A percentile compares a stretch with the other conserved stretches of the same genome.
Evolutionary conservation across 2,329 filamentous ascomycete genomes (phyloP).

Genomic region (Ascochyta clinopodiicola): DNA sequence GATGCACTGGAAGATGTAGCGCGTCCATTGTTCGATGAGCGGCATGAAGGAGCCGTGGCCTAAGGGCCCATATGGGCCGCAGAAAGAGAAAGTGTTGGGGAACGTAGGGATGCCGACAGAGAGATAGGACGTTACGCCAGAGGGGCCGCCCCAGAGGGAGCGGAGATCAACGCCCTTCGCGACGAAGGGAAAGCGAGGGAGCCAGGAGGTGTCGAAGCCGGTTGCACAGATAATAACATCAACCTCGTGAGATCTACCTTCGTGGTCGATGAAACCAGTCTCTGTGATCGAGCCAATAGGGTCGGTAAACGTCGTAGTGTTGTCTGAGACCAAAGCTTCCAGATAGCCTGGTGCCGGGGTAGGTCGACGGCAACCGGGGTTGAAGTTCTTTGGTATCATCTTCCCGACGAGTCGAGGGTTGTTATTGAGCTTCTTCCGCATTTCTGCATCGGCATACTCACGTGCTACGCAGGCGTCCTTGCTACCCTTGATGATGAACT

Average conservation of each 20-base stretch:
- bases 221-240: conserved; percentile 53
- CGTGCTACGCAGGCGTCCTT: conserved; percentile 53
- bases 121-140: conserved; percentile 51
- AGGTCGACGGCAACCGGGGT: conserved; percentile 31
- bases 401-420: conserved; percentile 50
- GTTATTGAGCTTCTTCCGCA: conserved; percentile 50
- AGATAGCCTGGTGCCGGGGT: conserved; percentile 36
- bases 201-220: conserved; percentile 49
- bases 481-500: conserved; percentile 60
- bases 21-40: conserved; percentile 33
- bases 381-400: conserved; percentile 54
- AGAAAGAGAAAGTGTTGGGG: conserved; percentile 55
- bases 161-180: conserved; percentile 40
- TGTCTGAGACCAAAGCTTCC: conserved; percentile 24
- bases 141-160: conserved; percentile 44
- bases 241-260: conserved; percentile 38
- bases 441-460: conserved; percentile 49
- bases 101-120: conserved; percentile 50
- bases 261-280: conserved; percentile 29
- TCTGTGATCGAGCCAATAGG: conserved; percentile 26
- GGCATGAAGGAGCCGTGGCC: conserved; percentile 35
- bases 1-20: conserved; percentile 32
- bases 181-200: conserved; percentile 35
- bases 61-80: conserved; percentile 41
- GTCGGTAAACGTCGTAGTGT: conserved; percentile 31